Base-by-base conservation (phyloP, 257 asterid species). In the Solanum clarkiae region DNA sequence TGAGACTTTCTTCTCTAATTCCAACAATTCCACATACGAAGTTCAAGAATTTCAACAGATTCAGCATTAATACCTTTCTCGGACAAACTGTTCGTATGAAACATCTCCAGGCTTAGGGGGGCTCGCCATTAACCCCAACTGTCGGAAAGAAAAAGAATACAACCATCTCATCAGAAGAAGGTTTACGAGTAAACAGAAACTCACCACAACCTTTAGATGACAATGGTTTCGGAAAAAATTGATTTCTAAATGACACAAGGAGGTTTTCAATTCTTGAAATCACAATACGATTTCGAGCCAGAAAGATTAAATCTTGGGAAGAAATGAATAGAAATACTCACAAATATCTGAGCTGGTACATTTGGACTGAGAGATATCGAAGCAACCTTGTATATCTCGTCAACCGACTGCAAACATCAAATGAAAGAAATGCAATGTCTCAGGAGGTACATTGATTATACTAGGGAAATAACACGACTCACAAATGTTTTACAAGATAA, bases 381-480 rank as follows among this genome's bases (percentile, higher is more conserved):
- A 59, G 99, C 86, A 88, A 97, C 98, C 91, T 97, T 97, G 94
- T 95, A 97, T 83, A 97, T 97, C 94, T 97, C 99, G 88, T 97
- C 99, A 13, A 95, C 98, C 18, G 97, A 81, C 99, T 97, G 94
- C 87, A 89, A 89, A 86, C 15, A 83, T 29, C 22, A 81, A 42
- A 84, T 57, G 7, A 63, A 6, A 29, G 44, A 36, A 55, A 59
- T 71, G 44, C 5, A 24, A 77, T 1, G 5, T 15, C 24, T 51
- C 63, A 51, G 13, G 20, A 77, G 16, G 6, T 51, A 51, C 63
- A 16, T 51, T 0, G 47, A 26, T 77, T 24, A 66, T 66, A 2
- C 60, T 77, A 8, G 63, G 47, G 24, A 26, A 15, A 51, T 26
- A 51, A 49, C 15, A 51, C 7, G 10, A 51, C 82, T 24, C 5